Base-by-base conservation (phyloP, 257 asterid genomes). In the Cinchona pubescens region DNA sequence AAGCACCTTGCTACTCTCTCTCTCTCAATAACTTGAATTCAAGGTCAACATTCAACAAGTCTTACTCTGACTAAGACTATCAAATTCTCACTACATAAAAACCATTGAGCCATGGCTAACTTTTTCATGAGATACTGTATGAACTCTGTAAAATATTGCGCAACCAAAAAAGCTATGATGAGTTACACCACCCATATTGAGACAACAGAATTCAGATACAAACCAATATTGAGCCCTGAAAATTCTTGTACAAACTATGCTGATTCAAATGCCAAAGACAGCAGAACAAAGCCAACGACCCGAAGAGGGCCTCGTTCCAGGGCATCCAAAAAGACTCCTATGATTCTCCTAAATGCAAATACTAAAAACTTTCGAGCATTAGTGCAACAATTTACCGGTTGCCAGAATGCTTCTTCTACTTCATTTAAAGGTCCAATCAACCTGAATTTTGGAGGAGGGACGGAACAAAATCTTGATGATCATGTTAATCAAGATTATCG, bases 341-440 rank as follows among this genome's bases (percentile, higher is more conserved):
- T 78, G 2, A 77, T 78, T 25, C 65, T 75, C 18, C 82, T 82
- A 16, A 73, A 73, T 59, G 81, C 83, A 15, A 69, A 64, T 35
- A 45, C 79, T 0, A 67, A 75, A 21, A 80, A 79, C 62, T 82
- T 82, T 37, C 81, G 86, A 30, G 83, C 86, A 23, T 3, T 82
- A 32, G 86, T 82, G 38, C 86, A 91, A 34, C 88, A 90, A 34
- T 87, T 85, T 25, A 91, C 97, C 6, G 97, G 97, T 15, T 82
- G 85, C 81, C 86, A 73, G 53, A 80, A 85, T 10, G 65, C 63
- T 58, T 29, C 73, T 25, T 32, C 83, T 0, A 40, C 64, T 12
- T 79, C 82, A 0, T 69, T 67, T 21, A 85, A 84, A 68, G 94
- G 91, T 70, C 91, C 96, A 18, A 79, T 91, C 74, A 91, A 81